phyloP scores from a whole-genome alignment of 2,329 filamentous ascomycete genomes.

The Aspergillus pseudonomiae region DNA sequence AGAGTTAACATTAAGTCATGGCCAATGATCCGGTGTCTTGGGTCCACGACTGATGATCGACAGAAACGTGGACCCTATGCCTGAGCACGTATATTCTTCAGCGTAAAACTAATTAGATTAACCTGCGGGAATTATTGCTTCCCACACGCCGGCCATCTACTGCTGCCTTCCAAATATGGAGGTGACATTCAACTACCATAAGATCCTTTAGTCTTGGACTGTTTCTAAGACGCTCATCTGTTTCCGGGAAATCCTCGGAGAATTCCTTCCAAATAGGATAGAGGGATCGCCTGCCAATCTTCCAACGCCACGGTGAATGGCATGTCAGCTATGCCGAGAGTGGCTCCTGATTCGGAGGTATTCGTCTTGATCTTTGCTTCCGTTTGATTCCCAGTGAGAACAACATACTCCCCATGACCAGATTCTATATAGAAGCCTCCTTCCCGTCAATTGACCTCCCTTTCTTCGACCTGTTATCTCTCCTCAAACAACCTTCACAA shows the following conservation, averaged over 20 bases:
- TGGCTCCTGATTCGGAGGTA: neutral
- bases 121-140: neutral
- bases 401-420: neutral
- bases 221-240: neutral
- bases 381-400: no score
- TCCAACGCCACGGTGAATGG: neutral
- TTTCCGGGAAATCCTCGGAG: neutral
- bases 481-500: neutral
- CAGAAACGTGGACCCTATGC: neutral
- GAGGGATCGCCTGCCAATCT: neutral
- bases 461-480: neutral
- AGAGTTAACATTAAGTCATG: neutral
- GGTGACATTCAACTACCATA: neutral
- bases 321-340: slow-evolving; percentile 4
- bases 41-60: slow-evolving; percentile 2
- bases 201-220: no score
- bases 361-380: neutral
- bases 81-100: neutral
- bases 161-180: neutral
- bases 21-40: neutral
- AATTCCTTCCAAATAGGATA: neutral
- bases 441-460: neutral
- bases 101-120: neutral
- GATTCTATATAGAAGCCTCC: slow-evolving; percentile 3
- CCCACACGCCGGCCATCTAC: no score